These are phyloP conservation scores for Pythium aristosporum DNA, from an alignment of 352 stramenopile species.

Conservation along the genomic window DNA sequence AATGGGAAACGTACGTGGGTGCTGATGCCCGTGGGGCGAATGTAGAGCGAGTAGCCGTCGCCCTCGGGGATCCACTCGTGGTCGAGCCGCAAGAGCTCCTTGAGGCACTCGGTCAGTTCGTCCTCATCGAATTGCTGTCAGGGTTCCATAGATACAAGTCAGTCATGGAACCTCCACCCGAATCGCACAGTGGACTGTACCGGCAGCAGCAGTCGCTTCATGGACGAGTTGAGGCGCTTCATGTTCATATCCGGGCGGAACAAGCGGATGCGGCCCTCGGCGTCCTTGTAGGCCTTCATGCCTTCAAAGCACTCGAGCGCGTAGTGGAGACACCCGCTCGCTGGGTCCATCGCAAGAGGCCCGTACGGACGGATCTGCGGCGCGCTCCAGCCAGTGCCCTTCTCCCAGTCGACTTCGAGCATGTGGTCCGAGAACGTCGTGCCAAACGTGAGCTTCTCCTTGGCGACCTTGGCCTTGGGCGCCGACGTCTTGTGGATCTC, in stretches of 20 bases:
- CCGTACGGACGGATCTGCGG: constrained; percentile 92
- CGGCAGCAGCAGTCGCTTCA: constrained; percentile 90
- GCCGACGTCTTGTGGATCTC: constrained; percentile 42
- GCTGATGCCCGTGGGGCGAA: constrained; percentile 93
- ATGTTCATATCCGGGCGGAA: constrained; percentile 98
- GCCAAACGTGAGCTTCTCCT: constrained; percentile 92
- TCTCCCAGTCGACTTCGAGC: constrained; percentile 93
- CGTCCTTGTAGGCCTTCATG: constrained; percentile 93
- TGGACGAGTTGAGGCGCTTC: constrained; percentile 92
- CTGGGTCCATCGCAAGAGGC: constrained; percentile 90
- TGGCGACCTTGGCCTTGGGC: constrained; percentile 63
- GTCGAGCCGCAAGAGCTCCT: constrained; percentile 81
- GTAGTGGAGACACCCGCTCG: constrained; percentile 93
- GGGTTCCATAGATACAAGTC: too few species aligned
- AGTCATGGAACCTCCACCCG: not conserved
- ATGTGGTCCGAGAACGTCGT: constrained; percentile 97
- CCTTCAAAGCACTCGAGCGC: constrained; percentile 95
- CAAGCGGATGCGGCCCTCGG: constrained; percentile 85
- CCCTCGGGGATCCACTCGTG: constrained; percentile 93
- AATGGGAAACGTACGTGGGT: constrained; percentile 48
- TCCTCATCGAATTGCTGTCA: constrained; percentile 82
- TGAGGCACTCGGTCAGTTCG: constrained; percentile 91
- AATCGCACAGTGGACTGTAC: constrained; percentile 25
- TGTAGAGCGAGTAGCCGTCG: constrained; percentile 96
- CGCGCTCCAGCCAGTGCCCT: constrained; percentile 79